These are phyloP conservation scores for Fusarium austroafricanum DNA, from an alignment of 2,329 filamentous ascomycete genomes.

Conservation along the genomic window DNA sequence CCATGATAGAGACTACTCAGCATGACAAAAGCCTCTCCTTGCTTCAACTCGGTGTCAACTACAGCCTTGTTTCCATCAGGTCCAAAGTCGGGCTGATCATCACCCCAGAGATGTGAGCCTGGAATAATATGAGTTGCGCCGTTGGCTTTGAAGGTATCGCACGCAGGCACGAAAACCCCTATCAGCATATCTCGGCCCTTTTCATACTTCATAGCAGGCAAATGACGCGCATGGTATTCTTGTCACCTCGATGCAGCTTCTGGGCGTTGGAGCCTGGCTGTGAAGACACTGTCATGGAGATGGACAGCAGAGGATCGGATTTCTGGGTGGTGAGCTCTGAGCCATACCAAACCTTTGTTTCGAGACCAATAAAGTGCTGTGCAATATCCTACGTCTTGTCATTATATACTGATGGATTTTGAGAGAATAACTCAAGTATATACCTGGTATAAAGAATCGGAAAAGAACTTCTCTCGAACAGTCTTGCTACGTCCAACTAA, in stretches of 20 bases:
- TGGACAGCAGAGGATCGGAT: background rate
- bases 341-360: background rate
- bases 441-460: slow-evolving; percentile 51
- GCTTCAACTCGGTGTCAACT: background rate
- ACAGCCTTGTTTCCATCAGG: slow-evolving; percentile 45
- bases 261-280: background rate
- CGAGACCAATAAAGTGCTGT: background rate
- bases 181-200: background rate
- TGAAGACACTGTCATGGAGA: background rate
- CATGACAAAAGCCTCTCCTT: slow-evolving; percentile 47
- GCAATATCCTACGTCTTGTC: background rate
- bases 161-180: background rate
- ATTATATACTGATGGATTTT: background rate
- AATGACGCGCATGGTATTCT: background rate
- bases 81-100: slow-evolving; percentile 52
- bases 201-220: background rate
- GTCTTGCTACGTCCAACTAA: slow-evolving; percentile 51
- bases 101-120: slow-evolving; percentile 54
- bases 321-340: background rate
- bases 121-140: slow-evolving; percentile 53
- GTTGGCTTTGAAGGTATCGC: slow-evolving; percentile 50
- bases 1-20: slow-evolving; percentile 54
- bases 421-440: slow-evolving; percentile 21
- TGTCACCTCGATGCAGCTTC: background rate
- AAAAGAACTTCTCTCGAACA: slow-evolving; percentile 52